Evolutionary conservation across 2,329 filamentous ascomycete species (phyloP), one percentile per base, ranked within the genome.

Genomic region (Pseudogymnoascus sp.): DNA sequence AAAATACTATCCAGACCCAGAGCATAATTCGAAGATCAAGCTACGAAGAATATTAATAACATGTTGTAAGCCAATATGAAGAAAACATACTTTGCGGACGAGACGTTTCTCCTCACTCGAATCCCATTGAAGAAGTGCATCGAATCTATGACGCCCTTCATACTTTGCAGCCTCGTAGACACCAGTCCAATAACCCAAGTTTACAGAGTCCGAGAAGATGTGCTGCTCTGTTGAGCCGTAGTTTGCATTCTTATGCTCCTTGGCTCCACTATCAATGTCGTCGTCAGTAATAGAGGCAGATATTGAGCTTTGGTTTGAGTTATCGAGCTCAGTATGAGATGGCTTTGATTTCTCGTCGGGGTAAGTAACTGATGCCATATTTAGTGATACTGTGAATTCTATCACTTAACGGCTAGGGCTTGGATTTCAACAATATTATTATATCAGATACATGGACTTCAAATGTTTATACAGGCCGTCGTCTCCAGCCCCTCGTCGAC

Each of bases 1-100:
- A 71, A 60, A 76, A 75, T 72, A 75, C 74, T 37, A 75, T 62
- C 69, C 74, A 75, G 17, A 54, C 44, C 44, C 44, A 54, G 2
- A 54, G 44, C 44, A 54, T 54, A 24, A 54, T 54, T 33, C 44
- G 44, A 33, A 54, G 9, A 33, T 54, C 44, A 54, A 54, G 44
- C 44, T 54, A 4, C 26, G n/a, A 50, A 44, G 5, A 7, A 33
- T 11, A n/a, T 54, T 3, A 59, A 29, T 21, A 10, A 40, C 3
- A 59, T 39, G 24, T 40, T 37, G 3, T 11, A 5, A 24, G 24
- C 26, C 26, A 47, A 41, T 26, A 39, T n/a, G 26, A 6, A 17
- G 37, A 21, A 7, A 5, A 17, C 40, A 31, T 39, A 60, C 33
- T 39, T 59, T 61, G 24, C 62, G 57, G 21, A 60, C 60, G 10